phyloP scores from a whole-genome alignment of 257 asterid genomes.

The Forsythia suspensa region DNA sequence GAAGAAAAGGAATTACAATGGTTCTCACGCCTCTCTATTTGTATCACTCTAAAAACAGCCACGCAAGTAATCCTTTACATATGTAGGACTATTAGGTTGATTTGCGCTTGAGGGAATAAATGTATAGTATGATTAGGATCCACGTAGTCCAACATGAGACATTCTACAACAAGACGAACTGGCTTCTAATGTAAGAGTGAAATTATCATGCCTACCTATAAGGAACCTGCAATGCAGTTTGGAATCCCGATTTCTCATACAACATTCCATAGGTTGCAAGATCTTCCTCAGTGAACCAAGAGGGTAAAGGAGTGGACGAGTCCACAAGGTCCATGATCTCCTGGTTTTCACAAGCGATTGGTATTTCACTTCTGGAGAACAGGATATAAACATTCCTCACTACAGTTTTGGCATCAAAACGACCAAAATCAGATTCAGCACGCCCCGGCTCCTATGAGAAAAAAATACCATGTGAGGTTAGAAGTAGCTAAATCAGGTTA shows the following conservation, averaged over 20 bases:
- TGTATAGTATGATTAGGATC: too few species aligned
- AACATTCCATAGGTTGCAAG: constrained; percentile 57
- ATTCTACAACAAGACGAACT: too few species aligned
- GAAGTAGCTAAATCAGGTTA: background rate
- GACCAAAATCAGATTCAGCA: constrained; percentile 84
- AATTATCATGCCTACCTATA: constrained; percentile 47
- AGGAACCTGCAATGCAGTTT: constrained; percentile 67
- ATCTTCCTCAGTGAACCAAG: constrained; percentile 74
- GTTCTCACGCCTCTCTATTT: too few species aligned
- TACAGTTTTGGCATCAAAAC: constrained; percentile 67
- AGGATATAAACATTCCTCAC: constrained; percentile 67
- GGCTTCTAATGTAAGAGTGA: background rate
- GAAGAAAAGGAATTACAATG: too few species aligned
- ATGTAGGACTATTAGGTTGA: too few species aligned
- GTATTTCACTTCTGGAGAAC: constrained; percentile 67
- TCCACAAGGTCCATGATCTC: constrained; percentile 83
- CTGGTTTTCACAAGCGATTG: constrained; percentile 60
- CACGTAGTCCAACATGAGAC: too few species aligned
- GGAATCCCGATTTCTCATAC: constrained; percentile 72
- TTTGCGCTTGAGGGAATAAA: too few species aligned
- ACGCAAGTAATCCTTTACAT: too few species aligned
- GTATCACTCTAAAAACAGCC: too few species aligned
- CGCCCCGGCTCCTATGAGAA: constrained; percentile 66
- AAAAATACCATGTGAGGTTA: background rate
- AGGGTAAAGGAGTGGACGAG: constrained; percentile 57